Conservation (phyloP, 2,329 filamentous ascomycete genomes). For the Colletotrichum camelliae region DNA sequence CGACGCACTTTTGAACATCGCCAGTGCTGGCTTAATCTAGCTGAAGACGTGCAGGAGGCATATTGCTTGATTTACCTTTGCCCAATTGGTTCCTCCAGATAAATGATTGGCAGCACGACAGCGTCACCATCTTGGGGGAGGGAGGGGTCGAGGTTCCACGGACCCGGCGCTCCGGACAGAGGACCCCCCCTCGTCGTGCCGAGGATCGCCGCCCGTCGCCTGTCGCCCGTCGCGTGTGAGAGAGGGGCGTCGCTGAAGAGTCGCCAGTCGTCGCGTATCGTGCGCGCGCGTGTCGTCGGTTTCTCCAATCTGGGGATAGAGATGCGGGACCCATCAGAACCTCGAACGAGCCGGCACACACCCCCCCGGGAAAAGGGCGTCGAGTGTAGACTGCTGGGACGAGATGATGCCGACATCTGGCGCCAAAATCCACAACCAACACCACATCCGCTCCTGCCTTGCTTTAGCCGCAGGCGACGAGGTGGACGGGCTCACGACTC, state of each 20-base stretch:
- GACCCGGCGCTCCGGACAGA: slow-evolving; percentile 13
- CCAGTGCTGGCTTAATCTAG: not conserved
- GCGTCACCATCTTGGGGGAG: not conserved
- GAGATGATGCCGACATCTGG: not conserved
- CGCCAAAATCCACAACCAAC: not conserved
- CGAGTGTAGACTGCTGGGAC: not conserved
- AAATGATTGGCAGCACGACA: not conserved
- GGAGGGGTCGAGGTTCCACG: slow-evolving; percentile 1
- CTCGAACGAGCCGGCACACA: not conserved
- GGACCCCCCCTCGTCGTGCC: not conserved
- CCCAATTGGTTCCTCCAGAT: not conserved
- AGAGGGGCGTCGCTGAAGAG: not conserved
- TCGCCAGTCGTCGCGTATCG: slow-evolving; percentile 5
- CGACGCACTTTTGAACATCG: not conserved
- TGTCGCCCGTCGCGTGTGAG: slow-evolving; percentile 7
- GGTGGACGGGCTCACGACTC: not conserved
- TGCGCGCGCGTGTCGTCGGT: slow-evolving; percentile 14
- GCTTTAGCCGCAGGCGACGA: slow-evolving; percentile 11
- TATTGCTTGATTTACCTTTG: not conserved
- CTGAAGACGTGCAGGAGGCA: slow-evolving; percentile 3
- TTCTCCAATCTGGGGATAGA: not conserved
- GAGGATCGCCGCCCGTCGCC: not conserved
- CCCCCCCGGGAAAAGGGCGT: not conserved
- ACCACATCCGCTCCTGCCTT: not conserved
- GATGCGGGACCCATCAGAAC: not conserved